A percentile compares a stretch with the other conserved stretches of the same genome.
Conservation (phyloP, 2,329 filamentous ascomycete genomes). For the Botryotinia calthae region DNA sequence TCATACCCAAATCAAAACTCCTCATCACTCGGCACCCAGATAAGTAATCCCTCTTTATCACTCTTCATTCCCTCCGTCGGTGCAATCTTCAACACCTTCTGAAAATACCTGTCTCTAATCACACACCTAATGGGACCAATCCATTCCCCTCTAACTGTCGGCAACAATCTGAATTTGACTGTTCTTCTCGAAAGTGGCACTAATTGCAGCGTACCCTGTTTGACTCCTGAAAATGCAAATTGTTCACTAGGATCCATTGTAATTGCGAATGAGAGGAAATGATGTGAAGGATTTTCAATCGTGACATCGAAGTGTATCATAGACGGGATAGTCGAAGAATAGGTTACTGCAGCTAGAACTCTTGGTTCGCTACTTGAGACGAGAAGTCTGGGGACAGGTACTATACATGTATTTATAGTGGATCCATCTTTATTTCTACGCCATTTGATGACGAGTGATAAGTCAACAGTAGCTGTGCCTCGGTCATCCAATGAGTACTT, state of each 20-base stretch:
- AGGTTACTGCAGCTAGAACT: slow-evolving; percentile 59
- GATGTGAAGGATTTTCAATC: slow-evolving; percentile 90
- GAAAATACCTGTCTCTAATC: slow-evolving; percentile 88
- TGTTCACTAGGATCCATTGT: slow-evolving; percentile 89
- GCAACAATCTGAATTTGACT: slow-evolving; percentile 71
- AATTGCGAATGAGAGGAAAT: slow-evolving; percentile 90
- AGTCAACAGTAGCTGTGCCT: slow-evolving; percentile 68
- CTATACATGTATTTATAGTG: slow-evolving; percentile 58
- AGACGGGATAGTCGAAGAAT: slow-evolving; percentile 40
- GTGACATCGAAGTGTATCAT: slow-evolving; percentile 57
- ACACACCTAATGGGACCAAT: slow-evolving; percentile 66
- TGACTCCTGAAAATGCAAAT: slow-evolving; percentile 90
- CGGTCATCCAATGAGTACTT: slow-evolving; percentile 82
- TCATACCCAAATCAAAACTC: slow-evolving; percentile 13
- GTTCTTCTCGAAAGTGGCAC: slow-evolving; percentile 75
- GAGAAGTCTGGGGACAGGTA: slow-evolving; percentile 76
- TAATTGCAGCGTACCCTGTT: slow-evolving; percentile 75
- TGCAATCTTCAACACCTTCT: slow-evolving; percentile 80
- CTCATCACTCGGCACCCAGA: slow-evolving; percentile 55
- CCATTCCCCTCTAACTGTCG: slow-evolving; percentile 64
- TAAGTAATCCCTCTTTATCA: slow-evolving; percentile 61
- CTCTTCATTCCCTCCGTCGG: slow-evolving; percentile 70
- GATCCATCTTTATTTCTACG: slow-evolving; percentile 48
- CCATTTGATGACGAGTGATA: slow-evolving; percentile 77
- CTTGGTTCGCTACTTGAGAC: slow-evolving; percentile 83